Evolutionary conservation across 345 rosid species (phyloP).

Genomic region (Corchorus olitorius): DNA sequence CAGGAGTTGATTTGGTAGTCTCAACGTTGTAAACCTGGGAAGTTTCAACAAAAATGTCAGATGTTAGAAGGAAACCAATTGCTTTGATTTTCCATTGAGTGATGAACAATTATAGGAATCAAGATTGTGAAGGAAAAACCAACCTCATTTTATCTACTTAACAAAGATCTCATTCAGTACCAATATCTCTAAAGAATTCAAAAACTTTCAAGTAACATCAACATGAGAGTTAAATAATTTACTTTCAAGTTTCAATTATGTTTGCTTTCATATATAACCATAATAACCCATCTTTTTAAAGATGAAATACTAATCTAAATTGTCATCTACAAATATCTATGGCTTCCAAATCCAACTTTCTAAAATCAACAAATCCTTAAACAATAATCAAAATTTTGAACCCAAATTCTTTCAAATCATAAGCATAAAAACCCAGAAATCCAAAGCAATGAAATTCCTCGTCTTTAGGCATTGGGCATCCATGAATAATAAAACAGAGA

Average conservation of each 20-base stretch:
- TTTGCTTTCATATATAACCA: no score
- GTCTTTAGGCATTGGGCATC: no score
- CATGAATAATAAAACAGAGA: no score
- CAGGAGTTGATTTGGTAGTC: constrained; percentile 61
- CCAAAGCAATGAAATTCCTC: no score
- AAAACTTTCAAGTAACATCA: neutral
- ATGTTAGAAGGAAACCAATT: no score
- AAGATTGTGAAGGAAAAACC: no score
- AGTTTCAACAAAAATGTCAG: neutral
- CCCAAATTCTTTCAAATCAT: neutral
- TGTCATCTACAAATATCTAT: neutral
- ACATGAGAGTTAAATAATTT: neutral
- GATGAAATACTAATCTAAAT: neutral
- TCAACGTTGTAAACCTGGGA: constrained; percentile 55
- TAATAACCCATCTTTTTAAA: no score
- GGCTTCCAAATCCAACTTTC: constrained; percentile 2
- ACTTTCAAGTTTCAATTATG: neutral
- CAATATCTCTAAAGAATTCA: neutral
- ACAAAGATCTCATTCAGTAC: constrained; percentile 6
- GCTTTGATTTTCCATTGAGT: no score
- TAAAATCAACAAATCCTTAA: neutral
- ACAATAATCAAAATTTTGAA: neutral
- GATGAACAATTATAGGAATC: no score
- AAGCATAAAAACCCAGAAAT: neutral
- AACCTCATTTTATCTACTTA: no score